A percentile compares a stretch with the other conserved stretches of the same genome.
Evolutionary conservation across 805 yeast species (phyloP).

Genomic region (Nematodospora valgi): DNA sequence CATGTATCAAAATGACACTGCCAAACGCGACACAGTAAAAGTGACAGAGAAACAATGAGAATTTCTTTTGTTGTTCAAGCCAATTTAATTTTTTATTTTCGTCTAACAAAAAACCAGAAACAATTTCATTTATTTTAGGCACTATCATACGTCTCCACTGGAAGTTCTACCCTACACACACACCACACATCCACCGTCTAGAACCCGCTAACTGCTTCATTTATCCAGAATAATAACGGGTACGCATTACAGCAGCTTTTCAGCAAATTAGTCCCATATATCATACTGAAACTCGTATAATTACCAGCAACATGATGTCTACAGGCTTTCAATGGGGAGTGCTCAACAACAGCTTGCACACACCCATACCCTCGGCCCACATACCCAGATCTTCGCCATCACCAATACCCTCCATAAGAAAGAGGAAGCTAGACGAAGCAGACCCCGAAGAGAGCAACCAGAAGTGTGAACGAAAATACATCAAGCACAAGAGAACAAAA

Average conservation of each 20-base stretch:
- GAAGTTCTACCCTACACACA: not conserved
- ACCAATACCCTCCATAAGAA: not conserved
- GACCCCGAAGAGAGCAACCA: not conserved
- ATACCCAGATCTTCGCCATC: not conserved
- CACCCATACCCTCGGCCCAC: not conserved
- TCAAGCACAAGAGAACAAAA: slow-evolving; percentile 27
- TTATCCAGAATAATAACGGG: no score
- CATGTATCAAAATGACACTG: no score
- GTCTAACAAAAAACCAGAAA: no score
- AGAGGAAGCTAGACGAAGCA: slow-evolving; percentile 1
- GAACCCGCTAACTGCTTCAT: no score
- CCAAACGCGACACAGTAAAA: no score
- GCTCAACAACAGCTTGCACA: not conserved
- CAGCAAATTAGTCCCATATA: no score
- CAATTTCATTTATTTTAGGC: not conserved
- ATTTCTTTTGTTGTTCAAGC: no score
- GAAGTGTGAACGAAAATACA: not conserved
- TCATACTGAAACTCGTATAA: no score
- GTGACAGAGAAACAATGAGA: no score
- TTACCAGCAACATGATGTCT: slow-evolving; percentile 15
- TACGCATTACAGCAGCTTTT: no score
- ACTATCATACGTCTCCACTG: not conserved
- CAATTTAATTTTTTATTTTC: no score
- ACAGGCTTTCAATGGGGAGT: slow-evolving; percentile 33
- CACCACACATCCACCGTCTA: no score